A percentile compares a stretch with the other conserved stretches of the same genome.
Evolutionary conservation across 257 asterid genomes (phyloP).

Genomic region (Apocynum venetum): DNA sequence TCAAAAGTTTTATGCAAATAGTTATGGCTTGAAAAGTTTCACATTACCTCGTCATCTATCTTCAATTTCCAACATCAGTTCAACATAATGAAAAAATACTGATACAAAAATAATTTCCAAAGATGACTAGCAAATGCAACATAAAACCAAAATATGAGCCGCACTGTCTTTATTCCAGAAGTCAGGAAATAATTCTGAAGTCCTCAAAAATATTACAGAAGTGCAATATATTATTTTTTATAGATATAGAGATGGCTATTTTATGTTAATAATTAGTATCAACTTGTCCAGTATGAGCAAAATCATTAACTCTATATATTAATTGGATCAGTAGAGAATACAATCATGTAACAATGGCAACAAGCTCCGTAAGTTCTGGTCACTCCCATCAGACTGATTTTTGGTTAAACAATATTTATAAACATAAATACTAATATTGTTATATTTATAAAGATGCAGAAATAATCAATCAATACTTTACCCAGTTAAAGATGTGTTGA

Average conservation of each 20-base stretch:
- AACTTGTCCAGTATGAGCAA: background rate
- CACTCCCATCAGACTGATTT: background rate
- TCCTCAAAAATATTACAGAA: background rate
- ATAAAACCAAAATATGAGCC: background rate
- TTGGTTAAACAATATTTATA: background rate
- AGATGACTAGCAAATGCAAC: background rate
- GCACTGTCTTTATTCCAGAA: background rate
- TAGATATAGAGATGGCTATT: background rate
- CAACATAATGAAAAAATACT: background rate
- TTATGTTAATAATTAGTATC: background rate
- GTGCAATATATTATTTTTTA: background rate
- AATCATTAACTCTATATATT: background rate
- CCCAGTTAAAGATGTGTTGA: constrained; percentile 94
- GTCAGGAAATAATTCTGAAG: background rate
- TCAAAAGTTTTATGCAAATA: background rate
- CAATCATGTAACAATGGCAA: background rate
- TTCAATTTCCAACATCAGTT: background rate
- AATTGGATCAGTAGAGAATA: background rate
- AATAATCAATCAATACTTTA: constrained; percentile 15
- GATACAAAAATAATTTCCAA: background rate
- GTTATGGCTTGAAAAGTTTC: background rate
- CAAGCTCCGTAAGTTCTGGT: background rate
- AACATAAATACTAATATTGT: background rate
- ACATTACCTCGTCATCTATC: background rate
- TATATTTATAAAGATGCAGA: background rate